These are phyloP conservation scores for Myotisia sp. DNA, from an alignment of 2,329 filamentous ascomycete genomes.

Conservation along the genomic window DNA sequence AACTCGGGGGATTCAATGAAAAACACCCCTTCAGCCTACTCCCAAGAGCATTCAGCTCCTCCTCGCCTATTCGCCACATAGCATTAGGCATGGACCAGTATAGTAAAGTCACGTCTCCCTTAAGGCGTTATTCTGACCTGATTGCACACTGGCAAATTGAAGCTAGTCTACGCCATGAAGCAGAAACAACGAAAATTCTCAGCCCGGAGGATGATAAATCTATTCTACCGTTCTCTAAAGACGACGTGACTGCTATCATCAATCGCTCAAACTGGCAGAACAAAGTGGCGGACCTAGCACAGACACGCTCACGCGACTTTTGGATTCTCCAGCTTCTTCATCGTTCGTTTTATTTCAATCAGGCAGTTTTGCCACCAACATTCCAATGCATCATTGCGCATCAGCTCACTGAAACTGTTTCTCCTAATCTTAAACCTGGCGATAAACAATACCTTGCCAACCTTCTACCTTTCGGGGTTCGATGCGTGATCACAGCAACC, in stretches of 20 bases:
- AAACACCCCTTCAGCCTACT: slow-evolving; percentile 4
- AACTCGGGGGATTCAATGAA: slow-evolving; percentile 25
- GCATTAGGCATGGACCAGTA: slow-evolving; percentile 41
- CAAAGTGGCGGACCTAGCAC: slow-evolving; percentile 28
- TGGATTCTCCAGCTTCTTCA: slow-evolving; percentile 43
- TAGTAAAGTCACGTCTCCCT: slow-evolving; percentile 45
- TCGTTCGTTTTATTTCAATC: slow-evolving; percentile 43
- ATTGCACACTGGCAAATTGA: slow-evolving; percentile 52
- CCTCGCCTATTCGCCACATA: slow-evolving; percentile 35
- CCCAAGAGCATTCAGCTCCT: slow-evolving; percentile 31
- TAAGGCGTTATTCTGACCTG: slow-evolving; percentile 47
- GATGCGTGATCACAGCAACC: slow-evolving; percentile 11
- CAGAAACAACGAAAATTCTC: slow-evolving; percentile 31
- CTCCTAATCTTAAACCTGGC: neutral
- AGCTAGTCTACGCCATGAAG: slow-evolving; percentile 44
- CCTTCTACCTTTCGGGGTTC: slow-evolving; percentile 13
- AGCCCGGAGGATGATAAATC: slow-evolving; percentile 18
- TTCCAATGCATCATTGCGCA: slow-evolving; percentile 27
- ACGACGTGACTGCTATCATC: slow-evolving; percentile 37
- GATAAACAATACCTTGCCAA: slow-evolving; percentile 10
- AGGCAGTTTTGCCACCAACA: slow-evolving; percentile 37
- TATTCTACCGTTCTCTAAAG: slow-evolving; percentile 37
- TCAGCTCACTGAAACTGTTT: slow-evolving; percentile 20
- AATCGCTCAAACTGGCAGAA: slow-evolving; percentile 29
- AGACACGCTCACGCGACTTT: slow-evolving; percentile 24